Conservation (phyloP, 441 rosid genomes). For the Populus tomentosa region DNA sequence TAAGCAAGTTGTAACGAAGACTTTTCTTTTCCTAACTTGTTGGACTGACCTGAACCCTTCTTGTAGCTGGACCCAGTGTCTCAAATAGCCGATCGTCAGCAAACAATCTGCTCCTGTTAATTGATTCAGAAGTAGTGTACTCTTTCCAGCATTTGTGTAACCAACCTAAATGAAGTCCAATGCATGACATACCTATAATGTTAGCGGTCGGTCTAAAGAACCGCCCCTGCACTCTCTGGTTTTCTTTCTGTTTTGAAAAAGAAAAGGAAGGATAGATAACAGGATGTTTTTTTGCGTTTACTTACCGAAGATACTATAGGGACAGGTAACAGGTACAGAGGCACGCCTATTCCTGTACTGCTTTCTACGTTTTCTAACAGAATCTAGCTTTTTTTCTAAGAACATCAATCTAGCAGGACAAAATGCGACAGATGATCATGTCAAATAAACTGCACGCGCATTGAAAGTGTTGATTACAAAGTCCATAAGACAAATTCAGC, state of each 20-base stretch:
- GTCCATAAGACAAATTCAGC: constrained; percentile 1
- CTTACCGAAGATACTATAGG: constrained; percentile 92
- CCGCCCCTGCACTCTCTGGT: not conserved
- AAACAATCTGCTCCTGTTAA: constrained; percentile 89
- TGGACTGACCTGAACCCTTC: constrained; percentile 85
- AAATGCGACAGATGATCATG: constrained; percentile 5
- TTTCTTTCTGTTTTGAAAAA: constrained; percentile 2
- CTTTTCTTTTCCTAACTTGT: not conserved
- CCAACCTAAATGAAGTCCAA: constrained; percentile 57
- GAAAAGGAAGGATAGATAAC: not conserved
- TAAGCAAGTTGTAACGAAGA: not conserved
- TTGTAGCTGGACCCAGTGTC: constrained; percentile 93
- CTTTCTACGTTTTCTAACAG: constrained; percentile 89
- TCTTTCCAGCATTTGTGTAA: constrained; percentile 96
- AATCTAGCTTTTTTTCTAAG: constrained; percentile 72
- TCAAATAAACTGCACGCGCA: not conserved
- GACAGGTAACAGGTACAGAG: constrained; percentile 80
- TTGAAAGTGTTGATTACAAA: not conserved
- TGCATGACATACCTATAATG: not conserved
- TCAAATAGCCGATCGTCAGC: constrained; percentile 87
- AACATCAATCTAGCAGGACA: constrained; percentile 62
- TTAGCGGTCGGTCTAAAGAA: constrained; percentile 10
- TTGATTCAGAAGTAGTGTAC: constrained; percentile 76
- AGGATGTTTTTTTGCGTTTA: not conserved
- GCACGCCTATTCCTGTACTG: constrained; percentile 71